Conservation (phyloP, 192 early-diverging fungal species). For the Entomortierella chlamydospora region DNA sequence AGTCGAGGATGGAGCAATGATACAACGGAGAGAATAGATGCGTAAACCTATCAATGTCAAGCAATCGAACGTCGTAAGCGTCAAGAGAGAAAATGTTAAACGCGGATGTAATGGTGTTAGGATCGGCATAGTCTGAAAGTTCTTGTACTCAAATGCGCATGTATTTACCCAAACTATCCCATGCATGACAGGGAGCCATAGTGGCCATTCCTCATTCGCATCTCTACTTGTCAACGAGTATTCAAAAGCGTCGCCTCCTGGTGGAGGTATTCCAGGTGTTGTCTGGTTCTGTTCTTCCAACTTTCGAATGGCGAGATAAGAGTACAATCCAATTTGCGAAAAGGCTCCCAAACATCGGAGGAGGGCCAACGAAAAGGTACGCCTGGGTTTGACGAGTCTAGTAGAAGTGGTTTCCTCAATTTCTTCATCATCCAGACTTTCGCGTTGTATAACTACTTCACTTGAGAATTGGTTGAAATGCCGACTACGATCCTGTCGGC, state of each 20-base stretch:
- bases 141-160: background rate
- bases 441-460: slow-evolving; percentile 49
- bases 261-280: slow-evolving; percentile 3
- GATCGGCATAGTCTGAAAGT: background rate
- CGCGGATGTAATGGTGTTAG: too few species aligned
- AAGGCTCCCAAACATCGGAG: slow-evolving; percentile 45
- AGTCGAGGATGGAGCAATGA: slow-evolving; percentile 51
- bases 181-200: slow-evolving; percentile 54
- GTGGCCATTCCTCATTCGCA: slow-evolving; percentile 40
- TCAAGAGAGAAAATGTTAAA: too few species aligned
- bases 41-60: slow-evolving; percentile 24
- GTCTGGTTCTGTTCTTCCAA: slow-evolving; percentile 7
- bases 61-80: background rate
- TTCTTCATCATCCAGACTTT: slow-evolving; percentile 33
- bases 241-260: background rate
- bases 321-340: slow-evolving; percentile 32
- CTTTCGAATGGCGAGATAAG: slow-evolving; percentile 30
- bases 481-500: slow-evolving; percentile 43
- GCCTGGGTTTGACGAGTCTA: slow-evolving; percentile 40
- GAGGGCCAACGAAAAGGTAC: slow-evolving; percentile 38
- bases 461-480: slow-evolving; percentile 47
- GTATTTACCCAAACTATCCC: slow-evolving; percentile 47
- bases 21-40: slow-evolving; percentile 42
- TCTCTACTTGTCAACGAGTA: too few species aligned
- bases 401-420: slow-evolving; percentile 8